These are phyloP conservation scores for Cylindrotheca fusiformis DNA, from an alignment of 108 stramenopile genomes.

Conservation along the genomic window DNA sequence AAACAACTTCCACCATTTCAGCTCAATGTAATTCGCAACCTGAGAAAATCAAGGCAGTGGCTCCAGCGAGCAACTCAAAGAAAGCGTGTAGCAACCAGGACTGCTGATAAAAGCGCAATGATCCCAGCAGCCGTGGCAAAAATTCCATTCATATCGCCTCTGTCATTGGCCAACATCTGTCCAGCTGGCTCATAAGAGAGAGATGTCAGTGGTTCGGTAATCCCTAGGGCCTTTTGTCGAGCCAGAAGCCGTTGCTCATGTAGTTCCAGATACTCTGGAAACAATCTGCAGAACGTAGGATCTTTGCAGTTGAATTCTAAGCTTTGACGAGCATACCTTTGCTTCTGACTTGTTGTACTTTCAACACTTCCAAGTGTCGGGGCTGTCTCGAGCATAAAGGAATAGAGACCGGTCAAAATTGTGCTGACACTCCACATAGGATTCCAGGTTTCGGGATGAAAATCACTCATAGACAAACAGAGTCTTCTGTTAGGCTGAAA, in stretches of 20 bases:
- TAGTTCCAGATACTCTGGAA: conserved; percentile 78
- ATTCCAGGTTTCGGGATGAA: conserved; percentile 60
- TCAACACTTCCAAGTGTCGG: conserved; percentile 90
- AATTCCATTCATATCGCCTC: conserved; percentile 26
- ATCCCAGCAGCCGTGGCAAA: conserved; percentile 62
- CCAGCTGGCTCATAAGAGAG: conserved; percentile 4
- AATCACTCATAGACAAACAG: conserved; percentile 92
- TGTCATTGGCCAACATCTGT: conserved; percentile 18
- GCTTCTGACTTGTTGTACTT: conserved; percentile 64
- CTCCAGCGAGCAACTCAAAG: conserved; percentile 16
- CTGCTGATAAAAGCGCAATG: conserved; percentile 57
- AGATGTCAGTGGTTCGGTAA: conserved; percentile 11
- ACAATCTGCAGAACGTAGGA: conserved; percentile 60
- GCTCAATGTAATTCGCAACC: too few species aligned
- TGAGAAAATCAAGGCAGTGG: not conserved
- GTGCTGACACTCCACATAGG: conserved; percentile 96
- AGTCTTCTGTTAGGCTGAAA: conserved; percentile 82
- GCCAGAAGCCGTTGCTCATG: conserved; percentile 55
- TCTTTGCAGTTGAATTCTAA: conserved; percentile 83
- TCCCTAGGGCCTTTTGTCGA: conserved; percentile 21
- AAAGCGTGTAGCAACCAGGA: conserved; percentile 61
- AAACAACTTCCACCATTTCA: not conserved
- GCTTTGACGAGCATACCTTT: conserved; percentile 72
- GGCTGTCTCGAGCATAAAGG: conserved; percentile 92
- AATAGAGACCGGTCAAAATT: conserved; percentile 92